Conservation (phyloP, 1,139 yeast species). For the Meyerozyma athensensis region DNA sequence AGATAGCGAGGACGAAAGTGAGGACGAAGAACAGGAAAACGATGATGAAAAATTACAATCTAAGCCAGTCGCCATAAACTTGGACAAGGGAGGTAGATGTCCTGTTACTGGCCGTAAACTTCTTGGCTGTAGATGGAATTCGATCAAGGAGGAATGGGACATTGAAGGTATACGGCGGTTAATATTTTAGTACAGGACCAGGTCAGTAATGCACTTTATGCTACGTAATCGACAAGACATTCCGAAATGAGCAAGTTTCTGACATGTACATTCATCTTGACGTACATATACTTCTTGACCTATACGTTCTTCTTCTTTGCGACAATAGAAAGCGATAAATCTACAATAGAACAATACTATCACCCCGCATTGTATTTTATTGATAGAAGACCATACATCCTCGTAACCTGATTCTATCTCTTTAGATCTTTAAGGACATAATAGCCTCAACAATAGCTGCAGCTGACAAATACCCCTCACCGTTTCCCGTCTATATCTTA, state of each 20-base stretch:
- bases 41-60: conserved; percentile 21
- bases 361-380: too few species aligned
- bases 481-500: neutral
- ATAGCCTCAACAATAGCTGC: too few species aligned
- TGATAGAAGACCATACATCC: too few species aligned
- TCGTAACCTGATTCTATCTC: too few species aligned
- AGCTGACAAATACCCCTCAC: too few species aligned
- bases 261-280: neutral
- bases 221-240: too few species aligned
- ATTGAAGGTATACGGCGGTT: conserved; percentile 71
- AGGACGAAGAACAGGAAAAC: conserved; percentile 15
- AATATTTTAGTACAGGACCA: conserved; percentile 37
- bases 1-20: conserved; percentile 7
- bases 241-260: too few species aligned
- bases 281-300: neutral
- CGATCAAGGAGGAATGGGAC: conserved; percentile 59
- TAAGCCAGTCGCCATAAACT: conserved; percentile 18
- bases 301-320: too few species aligned
- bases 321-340: too few species aligned
- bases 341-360: too few species aligned
- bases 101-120: conserved; percentile 77
- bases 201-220: neutral
- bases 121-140: conserved; percentile 67
- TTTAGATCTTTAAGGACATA: too few species aligned
- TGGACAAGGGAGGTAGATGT: conserved; percentile 63